Evolutionary conservation across 371 early-diverging fungal genomes (phyloP).

Genomic region (Mortierella sp.): DNA sequence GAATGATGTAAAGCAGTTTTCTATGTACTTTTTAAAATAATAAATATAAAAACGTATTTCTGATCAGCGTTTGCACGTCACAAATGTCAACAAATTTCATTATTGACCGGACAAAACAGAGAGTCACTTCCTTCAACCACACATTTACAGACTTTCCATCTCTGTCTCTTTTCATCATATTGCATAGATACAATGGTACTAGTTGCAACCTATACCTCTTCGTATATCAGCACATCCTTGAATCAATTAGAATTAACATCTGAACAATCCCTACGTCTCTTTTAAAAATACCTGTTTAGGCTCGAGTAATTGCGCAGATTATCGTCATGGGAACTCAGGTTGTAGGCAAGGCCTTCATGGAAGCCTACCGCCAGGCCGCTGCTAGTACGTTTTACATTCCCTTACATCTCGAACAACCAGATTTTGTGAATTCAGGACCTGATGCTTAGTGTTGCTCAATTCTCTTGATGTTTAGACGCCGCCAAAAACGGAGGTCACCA

Average conservation of each 20-base stretch:
- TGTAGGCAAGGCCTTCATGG: slow-evolving; percentile 92
- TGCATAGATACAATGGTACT: slow-evolving; percentile 15
- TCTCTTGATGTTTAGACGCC: slow-evolving; percentile 6
- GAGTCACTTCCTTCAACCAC: background rate
- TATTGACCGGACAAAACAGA: background rate
- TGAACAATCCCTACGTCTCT: no score
- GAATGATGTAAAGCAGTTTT: slow-evolving; percentile 15
- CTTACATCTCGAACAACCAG: background rate
- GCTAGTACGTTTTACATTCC: slow-evolving; percentile 76
- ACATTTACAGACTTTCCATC: background rate
- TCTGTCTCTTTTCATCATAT: background rate
- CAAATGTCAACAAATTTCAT: slow-evolving; percentile 11
- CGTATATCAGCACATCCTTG: no score
- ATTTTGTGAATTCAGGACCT: no score
- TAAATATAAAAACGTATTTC: background rate
- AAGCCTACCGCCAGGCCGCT: slow-evolving; percentile 93
- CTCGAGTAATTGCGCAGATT: slow-evolving; percentile 88
- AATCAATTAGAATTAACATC: no score
- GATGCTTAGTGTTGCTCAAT: background rate
- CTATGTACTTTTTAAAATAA: background rate
- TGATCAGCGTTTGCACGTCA: slow-evolving; percentile 5
- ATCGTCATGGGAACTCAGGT: slow-evolving; percentile 88
- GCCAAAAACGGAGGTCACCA: slow-evolving; percentile 43
- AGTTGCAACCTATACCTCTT: no score
- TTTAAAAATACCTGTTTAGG: slow-evolving; percentile 46